These are phyloP conservation scores for Dissoconium aciculare DNA, from an alignment of 2,329 filamentous ascomycete genomes.

Conservation along the genomic window DNA sequence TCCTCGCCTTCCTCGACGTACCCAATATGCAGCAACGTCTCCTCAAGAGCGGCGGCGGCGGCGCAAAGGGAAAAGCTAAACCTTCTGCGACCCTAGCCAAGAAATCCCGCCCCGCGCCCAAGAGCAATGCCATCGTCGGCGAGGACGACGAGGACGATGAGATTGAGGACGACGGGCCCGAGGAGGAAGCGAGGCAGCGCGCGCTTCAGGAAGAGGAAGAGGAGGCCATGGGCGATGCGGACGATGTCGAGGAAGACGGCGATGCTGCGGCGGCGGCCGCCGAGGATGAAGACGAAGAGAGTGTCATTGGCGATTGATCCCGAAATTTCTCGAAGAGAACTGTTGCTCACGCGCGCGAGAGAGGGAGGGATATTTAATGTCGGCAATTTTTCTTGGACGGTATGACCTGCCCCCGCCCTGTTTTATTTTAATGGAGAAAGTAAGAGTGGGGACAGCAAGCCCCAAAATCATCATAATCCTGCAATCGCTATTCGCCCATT, in stretches of 20 bases:
- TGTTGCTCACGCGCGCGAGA: no score
- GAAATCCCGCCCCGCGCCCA: constrained; percentile 24
- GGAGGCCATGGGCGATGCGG: constrained; percentile 33
- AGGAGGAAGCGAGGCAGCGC: constrained; percentile 21
- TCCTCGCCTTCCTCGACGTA: constrained; percentile 66
- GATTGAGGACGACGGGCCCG: constrained; percentile 30
- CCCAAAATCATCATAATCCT: no score
- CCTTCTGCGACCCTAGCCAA: constrained; percentile 25
- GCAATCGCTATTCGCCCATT: no score
- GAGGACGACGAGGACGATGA: constrained; percentile 28
- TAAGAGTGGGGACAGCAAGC: no score
- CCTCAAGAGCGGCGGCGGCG: constrained; percentile 22
- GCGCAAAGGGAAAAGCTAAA: constrained; percentile 14
- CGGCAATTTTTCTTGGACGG: no score
- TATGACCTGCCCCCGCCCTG: no score
- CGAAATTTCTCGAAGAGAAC: no score
- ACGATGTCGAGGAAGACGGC: constrained; percentile 28
- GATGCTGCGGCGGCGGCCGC: constrained; percentile 24
- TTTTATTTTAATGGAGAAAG: no score
- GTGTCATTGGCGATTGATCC: constrained; percentile 26
- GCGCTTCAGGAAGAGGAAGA: constrained; percentile 18
- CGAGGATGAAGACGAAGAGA: constrained; percentile 29
- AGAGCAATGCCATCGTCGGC: constrained; percentile 29
- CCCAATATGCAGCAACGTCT: constrained; percentile 20
- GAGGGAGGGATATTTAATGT: no score